Evolutionary conservation across 2,329 filamentous ascomycete genomes (phyloP).

Genomic region (Nothomitra cinnamomea): DNA sequence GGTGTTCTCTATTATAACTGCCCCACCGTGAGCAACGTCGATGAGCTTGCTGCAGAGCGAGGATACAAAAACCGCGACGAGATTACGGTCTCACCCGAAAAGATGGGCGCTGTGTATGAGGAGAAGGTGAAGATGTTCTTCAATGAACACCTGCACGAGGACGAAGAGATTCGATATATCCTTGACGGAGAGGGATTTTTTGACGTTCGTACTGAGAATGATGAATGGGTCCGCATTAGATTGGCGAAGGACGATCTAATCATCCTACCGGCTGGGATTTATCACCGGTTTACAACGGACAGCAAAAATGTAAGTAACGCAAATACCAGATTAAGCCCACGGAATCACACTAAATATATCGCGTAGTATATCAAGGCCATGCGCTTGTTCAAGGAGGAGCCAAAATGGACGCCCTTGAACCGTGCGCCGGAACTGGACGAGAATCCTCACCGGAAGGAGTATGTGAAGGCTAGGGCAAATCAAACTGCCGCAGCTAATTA

Average conservation of each 20-base stretch:
- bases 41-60: conserved; percentile 56
- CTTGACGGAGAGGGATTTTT: conserved; percentile 80
- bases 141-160: conserved; percentile 88
- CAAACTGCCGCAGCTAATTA: neutral
- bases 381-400: conserved; percentile 94
- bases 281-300: conserved; percentile 94
- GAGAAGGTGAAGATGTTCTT: conserved; percentile 91
- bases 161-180: conserved; percentile 96
- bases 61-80: conserved; percentile 91
- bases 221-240: conserved; percentile 77
- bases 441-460: conserved; percentile 65
- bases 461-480: conserved; percentile 33
- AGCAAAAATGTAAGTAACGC: conserved; percentile 57
- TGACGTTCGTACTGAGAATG: conserved; percentile 67
- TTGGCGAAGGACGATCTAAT: conserved; percentile 81
- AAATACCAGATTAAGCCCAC: neutral
- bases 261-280: conserved; percentile 86
- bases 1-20: conserved; percentile 68
- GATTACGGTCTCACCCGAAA: conserved; percentile 70
- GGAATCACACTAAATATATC: neutral
- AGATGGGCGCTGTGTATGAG: conserved; percentile 78
- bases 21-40: conserved; percentile 46
- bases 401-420: conserved; percentile 94
- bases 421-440: conserved; percentile 57
- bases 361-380: conserved; percentile 81